These are phyloP conservation scores for Pythium dissotocum DNA, from an alignment of 352 stramenopile genomes.

Conservation along the genomic window DNA sequence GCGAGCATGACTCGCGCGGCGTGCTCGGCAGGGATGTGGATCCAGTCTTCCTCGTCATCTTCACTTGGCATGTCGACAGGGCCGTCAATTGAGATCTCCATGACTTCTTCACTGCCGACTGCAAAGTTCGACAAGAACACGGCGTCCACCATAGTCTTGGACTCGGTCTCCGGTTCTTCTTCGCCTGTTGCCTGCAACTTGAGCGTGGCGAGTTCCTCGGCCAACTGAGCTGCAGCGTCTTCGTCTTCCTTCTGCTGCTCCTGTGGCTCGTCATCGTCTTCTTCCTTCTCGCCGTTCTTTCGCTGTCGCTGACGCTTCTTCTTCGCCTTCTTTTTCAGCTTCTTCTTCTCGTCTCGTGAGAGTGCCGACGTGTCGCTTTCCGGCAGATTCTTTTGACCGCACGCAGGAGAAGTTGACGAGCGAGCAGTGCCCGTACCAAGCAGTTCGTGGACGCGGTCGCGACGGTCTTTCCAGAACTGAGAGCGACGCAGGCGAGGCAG, in stretches of 20 bases:
- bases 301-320: conserved; percentile 90
- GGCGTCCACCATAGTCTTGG: conserved; percentile 19
- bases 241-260: conserved; percentile 20
- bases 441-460: conserved; percentile 15
- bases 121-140: conserved; percentile 32
- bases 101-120: not conserved
- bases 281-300: conserved; percentile 85
- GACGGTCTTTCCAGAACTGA: conserved; percentile 48
- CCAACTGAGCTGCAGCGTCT: conserved; percentile 9
- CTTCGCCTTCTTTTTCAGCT: conserved; percentile 93
- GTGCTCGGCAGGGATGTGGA: conserved; percentile 71
- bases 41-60: conserved; percentile 66
- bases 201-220: conserved; percentile 12
- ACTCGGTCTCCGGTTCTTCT: conserved; percentile 29
- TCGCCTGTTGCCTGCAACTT: conserved; percentile 11
- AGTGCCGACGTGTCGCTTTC: conserved; percentile 30
- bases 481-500: conserved; percentile 66
- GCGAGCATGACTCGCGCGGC: conserved; percentile 68
- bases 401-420: not conserved
- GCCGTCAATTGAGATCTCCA: not conserved
- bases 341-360: conserved; percentile 91
- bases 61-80: conserved; percentile 21
- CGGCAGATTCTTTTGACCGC: not conserved
- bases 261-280: conserved; percentile 28
- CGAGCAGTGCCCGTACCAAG: not conserved